phyloP scores from a whole-genome alignment of 2,329 filamentous ascomycete species.

The Pezicula radicicola region DNA sequence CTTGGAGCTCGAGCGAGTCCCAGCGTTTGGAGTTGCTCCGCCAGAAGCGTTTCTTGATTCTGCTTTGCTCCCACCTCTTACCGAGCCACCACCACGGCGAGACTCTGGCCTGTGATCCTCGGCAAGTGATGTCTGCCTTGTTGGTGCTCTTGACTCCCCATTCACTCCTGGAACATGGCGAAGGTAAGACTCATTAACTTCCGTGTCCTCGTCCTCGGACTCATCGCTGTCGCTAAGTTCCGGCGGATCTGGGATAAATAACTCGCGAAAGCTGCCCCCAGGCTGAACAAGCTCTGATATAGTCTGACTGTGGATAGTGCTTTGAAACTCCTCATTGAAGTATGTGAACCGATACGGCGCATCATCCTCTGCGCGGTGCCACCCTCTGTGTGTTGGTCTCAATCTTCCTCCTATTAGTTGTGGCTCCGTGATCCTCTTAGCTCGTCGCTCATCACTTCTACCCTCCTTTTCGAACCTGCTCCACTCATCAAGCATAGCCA shows the following conservation, averaged over 20 bases:
- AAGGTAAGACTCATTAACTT: conserved; percentile 29
- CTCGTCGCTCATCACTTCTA: conserved; percentile 75
- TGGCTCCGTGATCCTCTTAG: conserved; percentile 91
- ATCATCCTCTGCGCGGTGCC: conserved; percentile 87
- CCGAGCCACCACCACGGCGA: conserved; percentile 10
- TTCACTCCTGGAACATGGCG: conserved; percentile 29
- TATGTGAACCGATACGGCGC: conserved; percentile 95
- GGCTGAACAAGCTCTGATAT: conserved; percentile 91
- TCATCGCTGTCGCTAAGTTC: conserved; percentile 69
- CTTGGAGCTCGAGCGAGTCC: conserved; percentile 25
- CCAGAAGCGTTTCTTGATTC: conserved; percentile 16
- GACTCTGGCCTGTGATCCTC: conserved; percentile 18
- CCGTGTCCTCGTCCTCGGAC: conserved; percentile 61
- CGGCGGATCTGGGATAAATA: conserved; percentile 87
- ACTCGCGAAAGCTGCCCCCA: conserved; percentile 77
- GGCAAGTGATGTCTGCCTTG: conserved; percentile 34
- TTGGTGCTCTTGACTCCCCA: conserved; percentile 41
- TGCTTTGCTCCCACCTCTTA: conserved; percentile 4
- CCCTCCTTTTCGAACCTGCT: conserved; percentile 86
- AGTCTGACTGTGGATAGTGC: conserved; percentile 92
- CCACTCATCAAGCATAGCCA: conserved; percentile 84
- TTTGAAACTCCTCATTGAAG: conserved; percentile 96
- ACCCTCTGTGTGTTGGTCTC: conserved; percentile 73
- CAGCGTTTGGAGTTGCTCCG: conserved; percentile 19
- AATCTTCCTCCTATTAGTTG: conserved; percentile 87